Base-by-base conservation (phyloP, 1,284 basidiomycete genomes). In the Puccinia polysora region DNA sequence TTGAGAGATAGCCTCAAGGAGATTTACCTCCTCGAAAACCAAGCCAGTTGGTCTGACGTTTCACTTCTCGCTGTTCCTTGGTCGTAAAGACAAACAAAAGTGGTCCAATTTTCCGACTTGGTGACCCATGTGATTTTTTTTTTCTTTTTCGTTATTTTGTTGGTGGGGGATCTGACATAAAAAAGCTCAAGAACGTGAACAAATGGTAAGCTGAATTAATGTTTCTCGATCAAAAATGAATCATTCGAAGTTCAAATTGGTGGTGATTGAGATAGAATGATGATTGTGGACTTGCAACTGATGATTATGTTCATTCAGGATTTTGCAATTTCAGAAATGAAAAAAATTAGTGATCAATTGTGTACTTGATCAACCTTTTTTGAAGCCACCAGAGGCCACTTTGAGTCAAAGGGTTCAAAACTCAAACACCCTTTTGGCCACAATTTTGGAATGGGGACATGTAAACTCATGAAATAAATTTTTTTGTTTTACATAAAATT, bases 181-280 rank as follows among this genome's bases (percentile, higher is more conserved):
- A 63, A 34, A 25, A 63, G 60, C 30, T 15, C 5, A n/a, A 49
- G 60, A 63, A 50, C 40, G 60, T 15, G 60, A 63, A 7, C 45
- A 45, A 20, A 63, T 63, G 60, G 60, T 63, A 50, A 63, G 45
- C n/a, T n/a, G n/a, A n/a, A n/a, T n/a, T n/a, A n/a, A n/a, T n/a
- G n/a, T n/a, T n/a, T n/a, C n/a, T n/a, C n/a, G n/a, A n/a, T n/a
- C n/a, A n/a, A n/a, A n/a, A n/a, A n/a, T n/a, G n/a, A n/a, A n/a
- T n/a, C n/a, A n/a, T n/a, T n/a, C n/a, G n/a, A n/a, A n/a, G n/a
- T n/a, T n/a, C n/a, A n/a, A n/a, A n/a, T n/a, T n/a, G n/a, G n/a
- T n/a, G n/a, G n/a, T n/a, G n/a, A n/a, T n/a, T n/a, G n/a, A n/a
- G n/a, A n/a, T n/a, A n/a, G n/a, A n/a, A n/a, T n/a, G n/a, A n/a